Evolutionary conservation across 1,139 yeast species (phyloP), one percentile per base, ranked within the genome.

Genomic region (Yamadazyma mexicana): DNA sequence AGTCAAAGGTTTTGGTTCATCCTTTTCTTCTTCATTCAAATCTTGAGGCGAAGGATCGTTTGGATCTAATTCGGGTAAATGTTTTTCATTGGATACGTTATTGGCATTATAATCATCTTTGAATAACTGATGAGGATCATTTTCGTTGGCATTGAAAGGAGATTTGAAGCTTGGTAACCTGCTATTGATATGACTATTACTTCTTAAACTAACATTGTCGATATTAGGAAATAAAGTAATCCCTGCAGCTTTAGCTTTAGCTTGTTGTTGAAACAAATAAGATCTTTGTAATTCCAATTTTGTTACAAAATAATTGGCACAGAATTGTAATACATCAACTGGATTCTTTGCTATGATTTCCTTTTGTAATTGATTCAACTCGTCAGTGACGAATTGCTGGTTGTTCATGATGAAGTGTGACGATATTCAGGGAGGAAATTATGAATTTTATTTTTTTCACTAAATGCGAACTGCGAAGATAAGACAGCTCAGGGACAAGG

Each of bases 321-420:
- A 82, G 62, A 84, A 86, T 58, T 85, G 91, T 46, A 85, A 61
- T 23, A 84, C 68, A 56, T 85, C 91, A 15, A 68, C 60, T 2
- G 95, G 95, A 51, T 81, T 77, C 52, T 79, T 77, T 39, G 74
- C 66, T 39, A 72, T 66, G 46, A 85, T 69, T 58, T 82, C 87
- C 53, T 71, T 74, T 59, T 81, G 82, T 58, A 83, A 78, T 47
- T 71, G 78, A 53, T 76, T 75, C 60, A 83, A 71, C 59, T 82
- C 88, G 43, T 77, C 66, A 15, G 61, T 55, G 32, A 52, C 41
- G 42, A 54, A 52, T 35, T 42, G 46, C 35, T 45, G 38, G 24
- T 38, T 38, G 34, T 30, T 43, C 47, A 45, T 44, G 20, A 15
- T 39, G 31, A 24, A n/a, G n/a, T n/a, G 28, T 12, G 16, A 9